A percentile compares a stretch with the other conserved stretches of the same genome.
These are phyloP conservation scores for Aeschynomene evenia DNA, from an alignment of 306 rosid genomes.

Conservation along the genomic window DNA sequence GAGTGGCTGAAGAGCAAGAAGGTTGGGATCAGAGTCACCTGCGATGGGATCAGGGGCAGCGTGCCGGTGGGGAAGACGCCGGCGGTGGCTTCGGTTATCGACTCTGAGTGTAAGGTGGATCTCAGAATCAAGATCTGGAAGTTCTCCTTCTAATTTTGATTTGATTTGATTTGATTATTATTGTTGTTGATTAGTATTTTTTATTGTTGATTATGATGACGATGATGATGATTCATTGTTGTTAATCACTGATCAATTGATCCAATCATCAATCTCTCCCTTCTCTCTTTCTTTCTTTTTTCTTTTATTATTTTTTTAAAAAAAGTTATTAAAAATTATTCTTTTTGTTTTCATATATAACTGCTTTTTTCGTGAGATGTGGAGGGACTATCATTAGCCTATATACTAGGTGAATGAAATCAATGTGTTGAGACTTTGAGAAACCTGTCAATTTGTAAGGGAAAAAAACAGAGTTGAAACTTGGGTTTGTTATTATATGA, in stretches of 20 bases:
- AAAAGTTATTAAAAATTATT: slow-evolving; percentile 12
- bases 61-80: slow-evolving; percentile 82
- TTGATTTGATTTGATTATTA: slow-evolving; percentile 5
- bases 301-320: too few species aligned
- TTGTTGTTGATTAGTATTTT: neutral
- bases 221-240: neutral
- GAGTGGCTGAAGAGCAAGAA: slow-evolving; percentile 66
- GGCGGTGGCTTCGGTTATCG: slow-evolving; percentile 65
- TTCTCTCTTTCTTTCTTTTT: too few species aligned
- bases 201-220: too few species aligned
- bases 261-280: slow-evolving; percentile 28
- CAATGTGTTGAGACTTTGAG: neutral
- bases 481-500: slow-evolving; percentile 38
- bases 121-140: slow-evolving; percentile 99
- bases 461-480: neutral
- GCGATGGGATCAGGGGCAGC: slow-evolving; percentile 60
- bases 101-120: slow-evolving; percentile 82
- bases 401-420: neutral
- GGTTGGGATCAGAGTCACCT: slow-evolving; percentile 80
- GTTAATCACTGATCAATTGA: slow-evolving; percentile 43
- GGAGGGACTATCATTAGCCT: neutral
- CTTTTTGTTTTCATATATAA: slow-evolving; percentile 21
- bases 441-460: slow-evolving; percentile 25
- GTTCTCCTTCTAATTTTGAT: slow-evolving; percentile 52
- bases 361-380: slow-evolving; percentile 13